Percentiles rank a stretch among this genome's conserved stretches.
phyloP scores from a whole-genome alignment of 257 asterid genomes.

The Ehretia macrophylla region DNA sequence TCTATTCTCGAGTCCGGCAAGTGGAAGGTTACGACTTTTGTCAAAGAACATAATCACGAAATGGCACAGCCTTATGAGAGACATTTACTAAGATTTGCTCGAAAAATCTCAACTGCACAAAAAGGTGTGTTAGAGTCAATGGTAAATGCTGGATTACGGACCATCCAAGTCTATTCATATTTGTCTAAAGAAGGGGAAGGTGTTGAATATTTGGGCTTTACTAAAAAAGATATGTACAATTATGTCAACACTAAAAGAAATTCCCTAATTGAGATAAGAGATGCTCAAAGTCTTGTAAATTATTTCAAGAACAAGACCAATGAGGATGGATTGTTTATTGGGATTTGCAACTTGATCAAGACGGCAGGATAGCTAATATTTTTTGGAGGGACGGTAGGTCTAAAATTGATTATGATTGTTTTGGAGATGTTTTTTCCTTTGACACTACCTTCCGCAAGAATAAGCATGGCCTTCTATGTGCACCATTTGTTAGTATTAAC shows the following conservation, averaged over 20 bases:
- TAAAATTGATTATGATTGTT: constrained; percentile 9
- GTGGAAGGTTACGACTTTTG: too few relatives aligned
- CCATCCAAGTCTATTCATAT: too few relatives aligned
- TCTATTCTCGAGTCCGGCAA: neutral
- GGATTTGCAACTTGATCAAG: too few relatives aligned
- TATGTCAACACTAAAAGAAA: neutral
- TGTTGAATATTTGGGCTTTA: neutral
- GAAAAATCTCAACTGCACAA: too few relatives aligned
- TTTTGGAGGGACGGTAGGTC: constrained; percentile 9
- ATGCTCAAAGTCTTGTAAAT: constrained; percentile 3
- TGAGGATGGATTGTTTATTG: constrained; percentile 11
- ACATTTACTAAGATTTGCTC: too few relatives aligned
- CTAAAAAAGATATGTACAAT: neutral
- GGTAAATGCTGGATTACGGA: too few relatives aligned
- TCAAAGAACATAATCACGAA: too few relatives aligned
- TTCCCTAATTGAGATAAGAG: neutral
- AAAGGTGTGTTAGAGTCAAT: too few relatives aligned
- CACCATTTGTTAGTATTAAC: too few relatives aligned
- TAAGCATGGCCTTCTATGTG: too few relatives aligned
- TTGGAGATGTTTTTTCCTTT: constrained; percentile 10
- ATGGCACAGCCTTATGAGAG: too few relatives aligned
- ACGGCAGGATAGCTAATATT: constrained; percentile 1
- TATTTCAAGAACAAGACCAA: constrained; percentile 2
- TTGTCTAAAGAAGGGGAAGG: too few relatives aligned
- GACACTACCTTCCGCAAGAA: constrained; percentile 1